These are phyloP conservation scores for Fragaria iinumae DNA, from an alignment of 306 rosid genomes.

Conservation along the genomic window DNA sequence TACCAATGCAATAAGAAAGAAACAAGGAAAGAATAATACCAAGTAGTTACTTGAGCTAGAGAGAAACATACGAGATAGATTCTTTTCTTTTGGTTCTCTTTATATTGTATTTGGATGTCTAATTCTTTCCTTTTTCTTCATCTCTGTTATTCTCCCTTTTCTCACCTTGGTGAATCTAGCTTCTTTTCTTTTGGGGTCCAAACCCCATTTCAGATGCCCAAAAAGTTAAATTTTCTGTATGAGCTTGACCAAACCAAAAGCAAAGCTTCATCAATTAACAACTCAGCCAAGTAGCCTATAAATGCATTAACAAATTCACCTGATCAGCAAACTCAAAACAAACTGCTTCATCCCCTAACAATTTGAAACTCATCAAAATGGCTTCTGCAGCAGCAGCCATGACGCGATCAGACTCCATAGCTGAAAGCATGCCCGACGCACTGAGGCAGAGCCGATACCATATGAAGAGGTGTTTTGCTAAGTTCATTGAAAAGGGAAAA, in stretches of 20 bases:
- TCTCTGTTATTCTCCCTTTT: not conserved
- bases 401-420: conserved; percentile 50
- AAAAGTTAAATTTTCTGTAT: conserved; percentile 12
- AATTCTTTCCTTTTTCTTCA: not conserved
- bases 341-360: conserved; percentile 7
- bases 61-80: conserved; percentile 30
- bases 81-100: conserved; percentile 44
- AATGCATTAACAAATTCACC: conserved; percentile 18
- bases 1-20: conserved; percentile 25
- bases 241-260: conserved; percentile 23
- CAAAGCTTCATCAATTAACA: conserved; percentile 8
- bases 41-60: conserved; percentile 26
- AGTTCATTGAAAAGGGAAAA: conserved; percentile 66
- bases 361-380: conserved; percentile 32
- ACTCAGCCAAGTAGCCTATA: conserved; percentile 17
- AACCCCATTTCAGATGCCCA: conserved; percentile 17
- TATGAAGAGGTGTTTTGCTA: conserved; percentile 82
- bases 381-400: conserved; percentile 34
- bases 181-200: not conserved
- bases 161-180: conserved; percentile 29
- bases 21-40: conserved; percentile 62
- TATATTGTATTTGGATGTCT: not conserved
- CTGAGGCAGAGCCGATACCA: conserved; percentile 64
- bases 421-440: conserved; percentile 77
- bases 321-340: not conserved